Conservation (phyloP, 768 basidiomycete genomes). For the Favolaschia claudopus region DNA sequence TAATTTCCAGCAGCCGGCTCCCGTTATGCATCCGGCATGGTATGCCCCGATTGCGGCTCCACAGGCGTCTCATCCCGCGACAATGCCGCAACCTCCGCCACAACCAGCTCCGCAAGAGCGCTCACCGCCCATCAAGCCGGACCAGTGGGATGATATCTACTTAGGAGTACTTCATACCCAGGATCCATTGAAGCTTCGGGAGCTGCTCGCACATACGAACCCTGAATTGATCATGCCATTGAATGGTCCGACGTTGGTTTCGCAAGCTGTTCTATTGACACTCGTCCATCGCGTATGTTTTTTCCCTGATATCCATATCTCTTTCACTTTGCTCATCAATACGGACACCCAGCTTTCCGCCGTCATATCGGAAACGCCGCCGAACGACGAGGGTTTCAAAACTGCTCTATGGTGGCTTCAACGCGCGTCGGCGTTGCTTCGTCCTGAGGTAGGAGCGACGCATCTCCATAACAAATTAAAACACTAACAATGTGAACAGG, state of each 20-base stretch:
- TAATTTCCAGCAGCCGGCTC: conserved; percentile 45
- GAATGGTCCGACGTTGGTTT: conserved; percentile 72
- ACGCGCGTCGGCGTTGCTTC: conserved; percentile 72
- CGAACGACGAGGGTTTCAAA: conserved; percentile 84
- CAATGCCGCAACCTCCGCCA: conserved; percentile 63
- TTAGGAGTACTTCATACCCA: conserved; percentile 79
- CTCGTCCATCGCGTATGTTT: conserved; percentile 78
- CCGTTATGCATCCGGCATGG: conserved; percentile 63
- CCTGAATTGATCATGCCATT: conserved; percentile 84
- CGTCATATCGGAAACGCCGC: conserved; percentile 77
- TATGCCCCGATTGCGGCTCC: conserved; percentile 78
- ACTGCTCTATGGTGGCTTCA: conserved; percentile 88
- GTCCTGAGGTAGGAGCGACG: conserved; percentile 63
- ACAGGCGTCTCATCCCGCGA: conserved; percentile 82
- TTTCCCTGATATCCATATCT: not conserved
- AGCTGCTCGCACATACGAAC: conserved; percentile 75
- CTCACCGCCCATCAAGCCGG: conserved; percentile 63
- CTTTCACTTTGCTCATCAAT: conserved; percentile 7
- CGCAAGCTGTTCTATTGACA: conserved; percentile 85
- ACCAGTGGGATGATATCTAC: conserved; percentile 89
- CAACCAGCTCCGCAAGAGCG: conserved; percentile 46
- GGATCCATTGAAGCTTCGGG: conserved; percentile 76
- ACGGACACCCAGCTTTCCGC: conserved; percentile 64
- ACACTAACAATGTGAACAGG: conserved; percentile 47
- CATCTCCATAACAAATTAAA: too few species aligned